phyloP scores from a whole-genome alignment of 495 filamentous ascomycete species.

The Emericellopsis terricola region DNA sequence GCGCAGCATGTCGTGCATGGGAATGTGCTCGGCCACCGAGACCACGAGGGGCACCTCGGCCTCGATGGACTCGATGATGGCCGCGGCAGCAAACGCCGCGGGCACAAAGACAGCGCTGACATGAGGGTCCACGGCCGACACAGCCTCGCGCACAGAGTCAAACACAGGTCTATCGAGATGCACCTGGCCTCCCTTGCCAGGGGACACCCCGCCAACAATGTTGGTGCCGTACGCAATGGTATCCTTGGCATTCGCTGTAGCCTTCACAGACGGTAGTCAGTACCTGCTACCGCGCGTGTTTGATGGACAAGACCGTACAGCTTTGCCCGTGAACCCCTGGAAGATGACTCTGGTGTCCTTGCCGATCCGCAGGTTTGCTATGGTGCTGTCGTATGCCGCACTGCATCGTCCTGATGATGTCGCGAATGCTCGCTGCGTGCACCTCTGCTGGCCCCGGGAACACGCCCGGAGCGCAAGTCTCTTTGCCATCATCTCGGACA shows the following conservation, averaged over 20 bases:
- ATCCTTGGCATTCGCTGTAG: constrained; percentile 69
- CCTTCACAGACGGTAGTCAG: no score
- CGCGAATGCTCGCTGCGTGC: no score
- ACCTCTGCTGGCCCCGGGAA: no score
- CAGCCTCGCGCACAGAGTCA: constrained; percentile 39
- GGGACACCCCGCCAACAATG: constrained; percentile 75
- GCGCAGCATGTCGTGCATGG: constrained; percentile 67
- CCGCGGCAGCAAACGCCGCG: constrained; percentile 53
- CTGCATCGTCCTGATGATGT: no score
- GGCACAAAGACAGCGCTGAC: constrained; percentile 79
- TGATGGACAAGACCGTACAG: constrained; percentile 8
- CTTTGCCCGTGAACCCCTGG: constrained; percentile 70
- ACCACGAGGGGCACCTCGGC: constrained; percentile 78
- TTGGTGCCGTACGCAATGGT: constrained; percentile 74
- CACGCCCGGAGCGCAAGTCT: no score
- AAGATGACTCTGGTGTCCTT: constrained; percentile 67
- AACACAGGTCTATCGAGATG: constrained; percentile 71
- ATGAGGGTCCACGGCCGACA: constrained; percentile 59
- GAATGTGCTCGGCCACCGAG: constrained; percentile 83
- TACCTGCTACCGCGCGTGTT: no score
- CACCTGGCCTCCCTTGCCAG: constrained; percentile 46
- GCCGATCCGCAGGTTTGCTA: constrained; percentile 61
- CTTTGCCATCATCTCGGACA: no score
- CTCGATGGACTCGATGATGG: constrained; percentile 80
- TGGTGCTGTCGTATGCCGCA: constrained; percentile 40